phyloP scores from a whole-genome alignment of 2,329 filamentous ascomycete genomes.

The Colletotrichum sojae region DNA sequence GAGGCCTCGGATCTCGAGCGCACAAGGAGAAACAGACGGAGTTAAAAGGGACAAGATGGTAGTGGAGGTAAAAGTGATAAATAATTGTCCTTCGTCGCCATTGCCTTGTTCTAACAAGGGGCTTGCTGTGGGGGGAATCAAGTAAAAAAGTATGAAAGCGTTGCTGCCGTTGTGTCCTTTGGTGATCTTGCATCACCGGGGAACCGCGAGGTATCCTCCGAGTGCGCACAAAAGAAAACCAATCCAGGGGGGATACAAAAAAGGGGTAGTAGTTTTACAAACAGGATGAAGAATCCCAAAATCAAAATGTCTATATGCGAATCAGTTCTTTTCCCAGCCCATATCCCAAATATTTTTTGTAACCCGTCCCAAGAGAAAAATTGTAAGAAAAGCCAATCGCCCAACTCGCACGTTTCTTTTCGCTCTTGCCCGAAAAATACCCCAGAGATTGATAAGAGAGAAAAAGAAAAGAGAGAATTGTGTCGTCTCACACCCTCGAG shows the following conservation, averaged over 20 bases:
- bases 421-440: constrained; percentile 25
- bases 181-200: constrained; percentile 19
- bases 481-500: constrained; percentile 30
- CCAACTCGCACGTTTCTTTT: constrained; percentile 33
- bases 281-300: constrained; percentile 28
- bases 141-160: constrained; percentile 35
- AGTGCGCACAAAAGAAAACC: constrained; percentile 14
- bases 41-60: constrained; percentile 2
- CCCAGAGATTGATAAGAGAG: neutral
- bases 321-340: constrained; percentile 42
- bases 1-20: constrained; percentile 26
- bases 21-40: constrained; percentile 21
- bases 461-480: constrained; percentile 18
- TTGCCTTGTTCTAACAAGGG: constrained; percentile 38
- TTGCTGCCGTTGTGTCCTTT: constrained; percentile 40
- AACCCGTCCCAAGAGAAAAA: constrained; percentile 33
- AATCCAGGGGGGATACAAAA: constrained; percentile 19
- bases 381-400: constrained; percentile 15
- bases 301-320: constrained; percentile 41
- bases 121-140: constrained; percentile 3
- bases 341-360: constrained; percentile 40
- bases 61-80: constrained; percentile 11
- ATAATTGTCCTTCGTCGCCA: constrained; percentile 27
- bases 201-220: constrained; percentile 33
- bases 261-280: constrained; percentile 17